phyloP scores from a whole-genome alignment of 352 stramenopile genomes.

The Globisporangium megalacanthum region DNA sequence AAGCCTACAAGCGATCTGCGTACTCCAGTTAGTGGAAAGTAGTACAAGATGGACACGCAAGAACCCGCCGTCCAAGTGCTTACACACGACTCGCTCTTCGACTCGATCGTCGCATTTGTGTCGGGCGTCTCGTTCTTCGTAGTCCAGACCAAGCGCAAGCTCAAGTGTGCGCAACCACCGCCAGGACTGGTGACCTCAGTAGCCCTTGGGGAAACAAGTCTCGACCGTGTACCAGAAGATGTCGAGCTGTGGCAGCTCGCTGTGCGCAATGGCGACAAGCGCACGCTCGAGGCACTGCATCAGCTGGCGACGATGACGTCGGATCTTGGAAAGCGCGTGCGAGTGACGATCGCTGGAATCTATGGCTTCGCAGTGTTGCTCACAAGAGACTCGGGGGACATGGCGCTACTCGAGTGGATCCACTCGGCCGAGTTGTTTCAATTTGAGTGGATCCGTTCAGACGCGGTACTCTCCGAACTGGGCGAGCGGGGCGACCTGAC shows the following conservation, averaged over 20 bases:
- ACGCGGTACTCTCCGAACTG: background rate
- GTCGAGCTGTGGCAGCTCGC: background rate
- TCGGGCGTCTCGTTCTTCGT: background rate
- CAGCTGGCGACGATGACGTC: background rate
- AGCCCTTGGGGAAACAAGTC: no score
- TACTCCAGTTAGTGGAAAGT: no score
- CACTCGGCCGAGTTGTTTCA: background rate
- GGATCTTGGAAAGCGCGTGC: background rate
- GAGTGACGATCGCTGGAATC: background rate
- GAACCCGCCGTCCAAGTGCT: background rate
- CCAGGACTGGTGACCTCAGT: no score
- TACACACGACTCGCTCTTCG: background rate
- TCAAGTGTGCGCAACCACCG: background rate
- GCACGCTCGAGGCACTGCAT: background rate
- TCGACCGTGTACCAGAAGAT: background rate
- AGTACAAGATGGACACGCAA: no score
- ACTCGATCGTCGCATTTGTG: background rate
- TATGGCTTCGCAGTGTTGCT: background rate
- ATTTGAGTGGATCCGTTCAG: background rate
- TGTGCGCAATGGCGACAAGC: background rate
- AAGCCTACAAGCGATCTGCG: no score
- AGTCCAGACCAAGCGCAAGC: background rate
- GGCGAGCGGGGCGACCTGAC: background rate
- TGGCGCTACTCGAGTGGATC: conserved; percentile 6
- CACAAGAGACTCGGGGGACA: background rate